Evolutionary conservation across 225 moss, liverwort and hornwort species (phyloP).

Genomic region (Thuidium tamariscinum): DNA sequence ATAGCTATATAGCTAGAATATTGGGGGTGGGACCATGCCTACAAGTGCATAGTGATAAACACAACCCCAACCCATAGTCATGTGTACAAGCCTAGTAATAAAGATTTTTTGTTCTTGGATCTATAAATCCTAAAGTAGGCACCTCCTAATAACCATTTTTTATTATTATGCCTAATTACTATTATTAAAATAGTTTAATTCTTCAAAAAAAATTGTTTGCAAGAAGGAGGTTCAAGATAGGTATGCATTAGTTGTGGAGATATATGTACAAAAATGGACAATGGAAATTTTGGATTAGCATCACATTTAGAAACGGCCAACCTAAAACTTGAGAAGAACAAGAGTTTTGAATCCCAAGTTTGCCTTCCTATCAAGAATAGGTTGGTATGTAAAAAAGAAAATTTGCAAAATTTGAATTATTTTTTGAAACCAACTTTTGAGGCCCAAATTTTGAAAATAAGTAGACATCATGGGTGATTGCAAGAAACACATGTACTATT

Average conservation of each 20-base stretch:
- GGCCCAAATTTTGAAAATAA: too few relatives aligned
- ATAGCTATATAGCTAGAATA: too few relatives aligned
- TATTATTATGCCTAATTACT: neutral
- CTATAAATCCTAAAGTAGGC: neutral
- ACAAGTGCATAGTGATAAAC: too few relatives aligned
- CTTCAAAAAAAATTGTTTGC: neutral
- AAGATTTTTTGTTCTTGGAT: too few relatives aligned
- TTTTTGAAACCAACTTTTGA: neutral
- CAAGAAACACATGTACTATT: too few relatives aligned
- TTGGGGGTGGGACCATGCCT: too few relatives aligned
- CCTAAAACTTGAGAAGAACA: neutral
- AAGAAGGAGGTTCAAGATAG: neutral
- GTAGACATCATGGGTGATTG: too few relatives aligned
- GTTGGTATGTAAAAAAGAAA: accelerated
- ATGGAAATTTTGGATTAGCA: neutral
- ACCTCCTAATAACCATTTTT: neutral
- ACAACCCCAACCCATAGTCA: too few relatives aligned
- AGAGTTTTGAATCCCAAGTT: neutral
- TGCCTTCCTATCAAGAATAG: accelerated
- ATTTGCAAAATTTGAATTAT: neutral
- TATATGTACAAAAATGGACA: accelerated
- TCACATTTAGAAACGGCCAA: too few relatives aligned
- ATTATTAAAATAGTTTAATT: neutral
- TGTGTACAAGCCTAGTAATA: neutral
- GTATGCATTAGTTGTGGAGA: neutral